Conservation (phyloP, 2,329 filamentous ascomycete genomes). For the Neofusicoccum cordaticola region DNA sequence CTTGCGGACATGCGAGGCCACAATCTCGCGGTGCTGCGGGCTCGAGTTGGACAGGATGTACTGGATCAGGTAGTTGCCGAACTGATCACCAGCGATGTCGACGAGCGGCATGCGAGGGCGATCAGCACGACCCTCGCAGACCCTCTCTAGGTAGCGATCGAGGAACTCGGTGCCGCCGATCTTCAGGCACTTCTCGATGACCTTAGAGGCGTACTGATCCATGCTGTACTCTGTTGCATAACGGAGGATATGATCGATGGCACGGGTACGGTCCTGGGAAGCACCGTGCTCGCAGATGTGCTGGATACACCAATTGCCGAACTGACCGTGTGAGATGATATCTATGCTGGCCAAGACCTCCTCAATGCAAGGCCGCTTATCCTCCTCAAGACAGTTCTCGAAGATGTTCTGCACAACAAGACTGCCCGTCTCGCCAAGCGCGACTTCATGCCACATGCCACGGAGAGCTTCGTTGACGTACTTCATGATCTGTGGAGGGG, state of each 20-base stretch:
- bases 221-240: slow-evolving; percentile 96
- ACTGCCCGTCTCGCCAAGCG: slow-evolving; percentile 93
- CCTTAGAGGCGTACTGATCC: slow-evolving; percentile 98
- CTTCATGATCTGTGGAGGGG: slow-evolving; percentile 96
- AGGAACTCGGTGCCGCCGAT: slow-evolving; percentile 90
- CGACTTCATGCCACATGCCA: slow-evolving; percentile 99
- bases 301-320: slow-evolving; percentile 99
- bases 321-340: slow-evolving; percentile 93
- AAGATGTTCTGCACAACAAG: slow-evolving; percentile 99
- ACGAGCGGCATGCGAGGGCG: slow-evolving; percentile 95
- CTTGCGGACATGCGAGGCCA: slow-evolving; percentile 92
- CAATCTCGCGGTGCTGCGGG: slow-evolving; percentile 85
- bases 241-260: slow-evolving; percentile 90
- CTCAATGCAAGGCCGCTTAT: slow-evolving; percentile 98
- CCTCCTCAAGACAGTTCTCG: slow-evolving; percentile 96
- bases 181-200: slow-evolving; percentile 98
- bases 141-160: slow-evolving; percentile 85
- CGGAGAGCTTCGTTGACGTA: slow-evolving; percentile 93
- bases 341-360: slow-evolving; percentile 95
- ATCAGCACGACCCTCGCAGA: slow-evolving; percentile 86
- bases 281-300: slow-evolving; percentile 97
- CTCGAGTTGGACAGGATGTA: slow-evolving; percentile 90
- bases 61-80: slow-evolving; percentile 97
- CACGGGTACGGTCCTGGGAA: slow-evolving; percentile 84
- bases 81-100: slow-evolving; percentile 97